Evolutionary conservation across 257 asterid species (phyloP).

Genomic region (Knoxia roxburghii): DNA sequence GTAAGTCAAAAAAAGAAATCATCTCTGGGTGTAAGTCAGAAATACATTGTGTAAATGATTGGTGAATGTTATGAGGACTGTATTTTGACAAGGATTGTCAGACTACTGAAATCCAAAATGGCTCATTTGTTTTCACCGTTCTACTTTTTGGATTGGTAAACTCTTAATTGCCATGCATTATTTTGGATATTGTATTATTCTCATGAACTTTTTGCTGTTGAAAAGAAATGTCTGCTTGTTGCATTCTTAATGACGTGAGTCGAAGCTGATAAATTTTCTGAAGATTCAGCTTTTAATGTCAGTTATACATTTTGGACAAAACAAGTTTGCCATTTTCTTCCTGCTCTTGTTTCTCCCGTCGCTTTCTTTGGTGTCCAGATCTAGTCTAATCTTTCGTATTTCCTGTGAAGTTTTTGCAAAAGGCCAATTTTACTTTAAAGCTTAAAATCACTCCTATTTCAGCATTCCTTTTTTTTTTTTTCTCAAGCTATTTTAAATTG

Average conservation of each 20-base stretch:
- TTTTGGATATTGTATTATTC: neutral
- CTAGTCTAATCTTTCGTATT: neutral
- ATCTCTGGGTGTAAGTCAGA: conserved; percentile 88
- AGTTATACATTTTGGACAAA: neutral
- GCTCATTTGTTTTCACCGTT: too few relatives aligned
- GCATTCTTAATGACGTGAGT: neutral
- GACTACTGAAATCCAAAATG: neutral
- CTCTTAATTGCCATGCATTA: neutral
- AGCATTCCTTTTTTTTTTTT: neutral
- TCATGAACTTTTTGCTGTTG: neutral
- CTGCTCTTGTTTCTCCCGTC: neutral
- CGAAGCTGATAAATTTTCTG: neutral
- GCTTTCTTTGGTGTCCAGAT: neutral
- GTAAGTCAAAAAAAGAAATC: conserved; percentile 44
- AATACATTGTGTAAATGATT: neutral
- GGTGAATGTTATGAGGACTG: neutral
- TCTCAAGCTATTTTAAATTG: conserved; percentile 21
- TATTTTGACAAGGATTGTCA: neutral
- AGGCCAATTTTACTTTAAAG: neutral
- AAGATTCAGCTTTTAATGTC: too few relatives aligned
- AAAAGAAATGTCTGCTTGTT: neutral
- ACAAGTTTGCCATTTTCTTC: neutral
- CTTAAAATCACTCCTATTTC: neutral
- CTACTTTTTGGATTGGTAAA: too few relatives aligned
- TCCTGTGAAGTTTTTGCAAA: neutral